Conservation (phyloP, 805 yeast genomes). For the Saccharomycopsis sp. region DNA sequence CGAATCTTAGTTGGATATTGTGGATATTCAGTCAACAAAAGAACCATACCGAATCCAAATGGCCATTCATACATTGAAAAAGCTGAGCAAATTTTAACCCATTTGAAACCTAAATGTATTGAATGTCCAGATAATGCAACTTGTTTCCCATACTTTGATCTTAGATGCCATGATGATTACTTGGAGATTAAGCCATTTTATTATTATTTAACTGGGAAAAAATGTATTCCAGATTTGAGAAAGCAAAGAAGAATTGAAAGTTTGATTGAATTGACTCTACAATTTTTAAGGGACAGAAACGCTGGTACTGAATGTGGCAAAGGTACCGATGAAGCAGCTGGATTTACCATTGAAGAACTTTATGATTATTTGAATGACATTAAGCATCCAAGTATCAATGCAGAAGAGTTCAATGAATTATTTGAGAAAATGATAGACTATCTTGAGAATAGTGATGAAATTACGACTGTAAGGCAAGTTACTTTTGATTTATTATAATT, state of each 20-base stretch:
- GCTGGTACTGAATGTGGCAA: conserved; percentile 60
- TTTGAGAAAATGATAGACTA: conserved; percentile 62
- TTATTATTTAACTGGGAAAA: conserved; percentile 48
- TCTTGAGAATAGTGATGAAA: conserved; percentile 59
- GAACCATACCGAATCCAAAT: conserved; percentile 31
- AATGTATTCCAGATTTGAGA: conserved; percentile 68
- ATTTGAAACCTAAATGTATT: conserved; percentile 55
- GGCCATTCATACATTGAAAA: conserved; percentile 29
- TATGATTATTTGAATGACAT: conserved; percentile 42
- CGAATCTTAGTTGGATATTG: conserved; percentile 64
- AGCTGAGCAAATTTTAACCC: conserved; percentile 37
- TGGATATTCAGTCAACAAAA: conserved; percentile 48
- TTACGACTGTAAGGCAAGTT: conserved; percentile 71
- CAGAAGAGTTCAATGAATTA: conserved; percentile 64
- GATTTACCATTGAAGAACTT: conserved; percentile 42
- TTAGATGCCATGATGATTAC: conserved; percentile 69
- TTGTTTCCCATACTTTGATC: conserved; percentile 53
- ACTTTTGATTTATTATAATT: neutral
- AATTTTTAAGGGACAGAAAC: conserved; percentile 57
- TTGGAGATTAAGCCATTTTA: conserved; percentile 40
- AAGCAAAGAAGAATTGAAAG: conserved; percentile 60
- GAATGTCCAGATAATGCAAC: conserved; percentile 78
- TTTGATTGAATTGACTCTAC: conserved; percentile 60
- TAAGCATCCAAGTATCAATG: conserved; percentile 36
- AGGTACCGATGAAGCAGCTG: conserved; percentile 42